Conservation (phyloP, 2,329 filamentous ascomycete species). For the Pseudocercospora macadamiae region DNA sequence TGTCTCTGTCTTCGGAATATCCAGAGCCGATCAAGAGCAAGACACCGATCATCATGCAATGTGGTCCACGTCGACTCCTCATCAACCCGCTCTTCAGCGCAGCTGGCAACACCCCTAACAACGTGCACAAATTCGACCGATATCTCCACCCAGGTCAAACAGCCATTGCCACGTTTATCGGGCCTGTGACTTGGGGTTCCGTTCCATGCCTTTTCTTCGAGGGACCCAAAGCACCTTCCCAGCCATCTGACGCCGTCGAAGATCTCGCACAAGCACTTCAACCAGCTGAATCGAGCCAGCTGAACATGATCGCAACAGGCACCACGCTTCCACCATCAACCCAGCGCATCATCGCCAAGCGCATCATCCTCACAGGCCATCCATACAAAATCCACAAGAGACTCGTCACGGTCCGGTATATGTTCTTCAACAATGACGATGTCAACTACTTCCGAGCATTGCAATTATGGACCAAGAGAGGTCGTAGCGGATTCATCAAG, state of each 20-base stretch:
- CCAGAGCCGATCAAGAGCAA: constrained; percentile 82
- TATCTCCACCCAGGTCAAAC: constrained; percentile 90
- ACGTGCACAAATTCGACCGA: constrained; percentile 95
- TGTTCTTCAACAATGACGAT: constrained; percentile 98
- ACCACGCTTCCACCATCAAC: constrained; percentile 79
- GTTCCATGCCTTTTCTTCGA: constrained; percentile 91
- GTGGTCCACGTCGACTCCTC: constrained; percentile 81
- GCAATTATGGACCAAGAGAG: constrained; percentile 89
- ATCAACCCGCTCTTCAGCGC: constrained; percentile 91
- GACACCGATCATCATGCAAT: constrained; percentile 88
- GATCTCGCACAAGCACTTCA: constrained; percentile 38
- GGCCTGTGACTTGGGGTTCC: constrained; percentile 88
- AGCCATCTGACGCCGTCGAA: constrained; percentile 48
- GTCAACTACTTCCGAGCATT: constrained; percentile 97
- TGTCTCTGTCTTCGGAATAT: constrained; percentile 80
- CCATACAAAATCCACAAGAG: constrained; percentile 99
- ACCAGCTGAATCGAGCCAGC: constrained; percentile 25
- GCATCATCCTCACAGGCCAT: constrained; percentile 90
- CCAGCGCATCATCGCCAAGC: constrained; percentile 83
- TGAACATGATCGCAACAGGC: constrained; percentile 82
- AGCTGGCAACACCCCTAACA: constrained; percentile 86
- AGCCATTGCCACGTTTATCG: constrained; percentile 85
- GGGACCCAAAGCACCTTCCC: constrained; percentile 44
- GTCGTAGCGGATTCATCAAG: constrained; percentile 88
- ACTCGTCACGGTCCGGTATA: constrained; percentile 95